Percentiles rank a stretch among this genome's conserved stretches.
These are phyloP conservation scores for Leucaena leucocephala DNA, from an alignment of 306 rosid genomes.

Conservation along the genomic window DNA sequence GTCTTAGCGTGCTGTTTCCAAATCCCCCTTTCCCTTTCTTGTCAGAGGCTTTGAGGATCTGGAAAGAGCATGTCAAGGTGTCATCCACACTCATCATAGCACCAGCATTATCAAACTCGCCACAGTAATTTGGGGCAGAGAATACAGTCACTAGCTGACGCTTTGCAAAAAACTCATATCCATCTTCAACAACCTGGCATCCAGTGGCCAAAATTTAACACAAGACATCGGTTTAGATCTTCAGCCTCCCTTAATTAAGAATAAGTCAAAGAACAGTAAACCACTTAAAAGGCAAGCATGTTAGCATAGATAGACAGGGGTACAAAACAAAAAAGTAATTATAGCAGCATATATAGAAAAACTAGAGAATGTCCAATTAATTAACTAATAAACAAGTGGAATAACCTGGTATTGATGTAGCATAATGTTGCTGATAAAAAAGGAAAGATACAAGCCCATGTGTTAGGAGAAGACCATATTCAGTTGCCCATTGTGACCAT, in stretches of 20 bases:
- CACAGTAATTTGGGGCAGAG: slow-evolving; percentile 28
- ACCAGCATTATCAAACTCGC: slow-evolving; percentile 51
- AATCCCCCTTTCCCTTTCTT: slow-evolving; percentile 50
- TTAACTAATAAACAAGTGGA: not conserved
- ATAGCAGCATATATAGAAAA: not conserved
- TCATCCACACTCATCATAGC: slow-evolving; percentile 75
- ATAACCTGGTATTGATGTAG: not conserved
- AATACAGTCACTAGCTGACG: slow-evolving; percentile 60
- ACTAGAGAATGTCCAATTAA: not conserved
- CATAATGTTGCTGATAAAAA: not conserved
- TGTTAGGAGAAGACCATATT: slow-evolving; percentile 4
- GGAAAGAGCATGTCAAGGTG: slow-evolving; percentile 65
- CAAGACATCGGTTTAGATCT: not conserved
- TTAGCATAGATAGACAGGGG: not conserved
- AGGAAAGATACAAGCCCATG: not conserved
- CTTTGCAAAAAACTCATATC: slow-evolving; percentile 64
- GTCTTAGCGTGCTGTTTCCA: slow-evolving; percentile 15
- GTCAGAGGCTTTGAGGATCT: slow-evolving; percentile 60
- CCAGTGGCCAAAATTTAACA: not conserved
- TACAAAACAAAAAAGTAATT: not conserved
- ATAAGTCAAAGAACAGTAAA: not conserved
- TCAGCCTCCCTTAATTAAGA: not conserved
- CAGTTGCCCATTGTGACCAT: not conserved
- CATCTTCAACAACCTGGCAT: slow-evolving; percentile 50
- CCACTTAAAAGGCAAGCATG: not conserved